Evolutionary conservation across 345 rosid genomes (phyloP), one percentile per base, ranked within the genome.

Genomic region (Syzygium grande): DNA sequence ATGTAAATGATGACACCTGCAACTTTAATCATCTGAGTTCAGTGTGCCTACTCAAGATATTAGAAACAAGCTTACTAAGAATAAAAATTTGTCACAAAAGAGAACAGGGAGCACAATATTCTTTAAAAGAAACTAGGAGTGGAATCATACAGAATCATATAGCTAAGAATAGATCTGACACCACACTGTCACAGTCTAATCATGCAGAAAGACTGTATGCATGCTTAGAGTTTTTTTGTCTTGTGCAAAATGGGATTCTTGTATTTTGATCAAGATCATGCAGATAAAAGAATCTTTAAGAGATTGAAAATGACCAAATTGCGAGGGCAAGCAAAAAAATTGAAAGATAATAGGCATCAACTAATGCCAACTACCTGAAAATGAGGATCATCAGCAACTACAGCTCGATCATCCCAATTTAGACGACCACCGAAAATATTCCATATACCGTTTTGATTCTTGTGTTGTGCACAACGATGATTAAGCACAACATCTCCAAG

Each of bases 331-430:
- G 25, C 78, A 46, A 9, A 30, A 8, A 52, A 52, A 10, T 84
- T 83, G 41, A 91, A 21, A 21, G 49, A 61, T n/a, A 34, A 59
- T 63, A 68, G 52, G 56, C 46, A 86, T 85, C 51, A 55, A 52
- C 17, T 51, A 38, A 54, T 65, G 84, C 86, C 55, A 38, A 23
- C 29, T 91, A 97, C 99, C 99, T 97, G 98, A 90, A 97, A 97
- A 92, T 97, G 99, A 87, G 98, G 98, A 92, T 97, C 99, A 87
- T 97, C 99, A 63, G 94, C 96, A 93, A 96, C 99, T 88, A 97
- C 89, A 51, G 99, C 99, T 34, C 93, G 93, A 88, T 94, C 99
- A 90, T 97, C 99, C 99, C 99, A 97, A 91, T 94, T 94, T 84
- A 97, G 89, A 86, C 93, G 96, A 87, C 99, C 99, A 25, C 99